Evolutionary conservation across 192 early-diverging fungal genomes (phyloP).

Genomic region (Helicostylum pulchrum): DNA sequence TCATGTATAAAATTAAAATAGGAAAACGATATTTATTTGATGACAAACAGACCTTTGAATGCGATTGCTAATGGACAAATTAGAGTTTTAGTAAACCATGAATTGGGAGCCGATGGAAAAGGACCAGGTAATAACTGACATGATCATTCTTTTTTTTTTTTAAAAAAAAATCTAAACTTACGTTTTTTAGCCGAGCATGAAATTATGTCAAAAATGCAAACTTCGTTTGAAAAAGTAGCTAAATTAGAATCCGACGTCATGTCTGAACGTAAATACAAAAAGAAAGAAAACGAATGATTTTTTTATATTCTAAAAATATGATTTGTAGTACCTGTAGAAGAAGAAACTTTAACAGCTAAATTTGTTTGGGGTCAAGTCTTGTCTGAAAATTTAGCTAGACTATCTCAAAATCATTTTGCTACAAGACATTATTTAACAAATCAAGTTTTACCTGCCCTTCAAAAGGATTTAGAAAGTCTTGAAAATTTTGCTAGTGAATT

Average conservation of each 20-base stretch:
- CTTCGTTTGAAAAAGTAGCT: conserved; percentile 46
- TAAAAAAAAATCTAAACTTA: not conserved
- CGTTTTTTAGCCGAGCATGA: conserved; percentile 17
- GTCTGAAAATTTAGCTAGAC: conserved; percentile 58
- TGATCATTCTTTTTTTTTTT: not conserved
- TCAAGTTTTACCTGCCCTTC: conserved; percentile 52
- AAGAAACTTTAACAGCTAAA: conserved; percentile 51
- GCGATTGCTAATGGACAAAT: conserved; percentile 57
- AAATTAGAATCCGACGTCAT: conserved; percentile 50
- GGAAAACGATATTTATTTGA: conserved; percentile 56
- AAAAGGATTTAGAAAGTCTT: conserved; percentile 47
- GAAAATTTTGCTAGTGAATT: conserved; percentile 21
- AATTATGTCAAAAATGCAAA: conserved; percentile 32
- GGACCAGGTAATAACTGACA: conserved; percentile 16
- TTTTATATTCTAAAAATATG: not conserved
- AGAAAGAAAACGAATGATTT: not conserved
- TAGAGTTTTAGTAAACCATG: conserved; percentile 50
- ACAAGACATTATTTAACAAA: conserved; percentile 57
- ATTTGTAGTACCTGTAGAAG: conserved; percentile 37
- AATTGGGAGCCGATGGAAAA: conserved; percentile 11
- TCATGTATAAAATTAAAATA: conserved; percentile 14
- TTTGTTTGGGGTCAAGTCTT: conserved; percentile 64
- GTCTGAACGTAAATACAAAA: conserved; percentile 34
- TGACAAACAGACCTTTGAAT: conserved; percentile 71
- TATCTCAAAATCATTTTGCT: conserved; percentile 63